Evolutionary conservation across 2,329 filamentous ascomycete species (phyloP), one percentile per base, ranked within the genome.

Genomic region (Metarhizium robertsii): DNA sequence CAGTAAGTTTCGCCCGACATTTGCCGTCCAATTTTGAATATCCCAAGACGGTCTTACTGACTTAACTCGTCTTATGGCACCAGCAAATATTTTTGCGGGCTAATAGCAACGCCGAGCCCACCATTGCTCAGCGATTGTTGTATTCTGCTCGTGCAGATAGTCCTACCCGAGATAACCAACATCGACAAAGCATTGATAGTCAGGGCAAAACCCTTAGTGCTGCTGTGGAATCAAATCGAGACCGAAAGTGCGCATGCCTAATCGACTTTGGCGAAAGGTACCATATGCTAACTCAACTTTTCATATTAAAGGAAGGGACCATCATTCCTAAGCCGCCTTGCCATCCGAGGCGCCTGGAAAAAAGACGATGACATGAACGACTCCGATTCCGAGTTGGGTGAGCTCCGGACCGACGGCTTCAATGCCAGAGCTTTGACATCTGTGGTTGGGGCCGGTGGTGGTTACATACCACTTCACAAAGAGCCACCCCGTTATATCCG

Each of bases 401-500:
- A 84, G 61, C 70, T 74, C 38, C 82, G 90, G 61, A 85, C 83
- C 36, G 88, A 95, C 68, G 90, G 90, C 54, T 88, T 86, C 74
- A 86, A 95, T 70, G 88, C 90, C 38, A 83, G 87, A 62, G 85
- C 92, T 57, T 92, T 95, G 69, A 87, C 87, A 42, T 86, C 90
- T 57, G 81, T 87, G 52, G 80, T 89, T 65, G 87, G 83, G 53
- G 80, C 82, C 30, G 79, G 74, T 55, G 75, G 73, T 54, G 87
- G 90, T 57, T 97, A 87, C 69, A 90, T 90, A 55, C 92, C 94
- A 7, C 84, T 86, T 59, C 86, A 95, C 66, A 94, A 94, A 61
- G 89, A 92, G 54, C 92, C 92, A 3, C 90, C 92, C 2, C 84
- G 89, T 30, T 97, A 97, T 66, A 94, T 97, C 64, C 90, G 90